Evolutionary conservation across 495 filamentous ascomycete genomes (phyloP), one percentile per base, ranked within the genome.

Genomic region (Hypoxylon lienhwacheense): DNA sequence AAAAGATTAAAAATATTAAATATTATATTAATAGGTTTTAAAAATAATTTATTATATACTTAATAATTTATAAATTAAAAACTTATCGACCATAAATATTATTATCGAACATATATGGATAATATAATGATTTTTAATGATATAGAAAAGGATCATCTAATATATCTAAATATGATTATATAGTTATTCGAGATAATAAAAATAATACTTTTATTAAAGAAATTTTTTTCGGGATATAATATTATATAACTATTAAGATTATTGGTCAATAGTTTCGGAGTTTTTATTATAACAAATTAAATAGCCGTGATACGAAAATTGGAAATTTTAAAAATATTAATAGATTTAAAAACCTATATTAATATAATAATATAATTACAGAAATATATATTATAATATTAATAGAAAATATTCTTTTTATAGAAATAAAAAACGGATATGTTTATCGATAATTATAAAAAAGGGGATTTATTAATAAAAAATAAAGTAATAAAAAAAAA

Each of bases 41-140:
- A 14, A 14, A 54, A 47, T n/a, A 15, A 5, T 0, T 19, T 42
- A 0, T 24, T 11, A 7, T 47, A 24, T 10, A 42, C 24, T 0
- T 42, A 54, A 11, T 1, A 33, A 10, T 53, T 45, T 15, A 53
- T 53, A 41, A 41, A 53, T 7, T 22, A 37, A 8, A n/a, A 32
- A 11, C n/a, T 53, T 6, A 5, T 20, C 6, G 40, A 31, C 5
- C 26, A 21, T 12, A 16, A 5, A 11, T 3, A 6, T 0, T 50
- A 40, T 11, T 14, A 14, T 0, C 3, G 7, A 8, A 35, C 47
- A 14, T 44, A 52, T n/a, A 17, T 52, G 0, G 39, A 52, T 10
- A 39, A 52, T 16, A 8, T 52, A 1, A 39, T 43, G 3, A 29
- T 52, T 1, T 52, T 35, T 22, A 17, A 7, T 22, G n/a, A 37